Percentiles rank a stretch among this genome's conserved stretches.
Evolutionary conservation across 108 stramenopile genomes (phyloP).

Genomic region (Cyclotella baltica): DNA sequence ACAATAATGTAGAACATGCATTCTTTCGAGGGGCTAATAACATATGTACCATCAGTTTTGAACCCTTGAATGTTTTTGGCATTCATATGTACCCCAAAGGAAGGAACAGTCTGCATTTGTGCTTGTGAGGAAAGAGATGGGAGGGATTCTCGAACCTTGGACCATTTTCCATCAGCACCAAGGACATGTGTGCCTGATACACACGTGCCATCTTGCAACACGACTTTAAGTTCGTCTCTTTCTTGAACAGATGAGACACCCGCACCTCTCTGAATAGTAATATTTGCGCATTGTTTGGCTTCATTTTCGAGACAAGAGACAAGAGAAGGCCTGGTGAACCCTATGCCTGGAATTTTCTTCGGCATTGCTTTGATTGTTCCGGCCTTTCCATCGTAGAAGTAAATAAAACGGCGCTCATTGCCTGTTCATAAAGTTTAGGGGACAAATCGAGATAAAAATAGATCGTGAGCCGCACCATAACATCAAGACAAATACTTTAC

Average conservation of each 20-base stretch:
- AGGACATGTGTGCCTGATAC: constrained; percentile 10
- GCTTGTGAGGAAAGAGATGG: constrained; percentile 4
- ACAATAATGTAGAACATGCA: constrained; percentile 24
- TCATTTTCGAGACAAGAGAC: background rate
- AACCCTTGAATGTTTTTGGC: background rate
- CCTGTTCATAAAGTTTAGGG: too few relatives aligned
- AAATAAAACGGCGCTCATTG: background rate
- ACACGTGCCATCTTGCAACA: constrained; percentile 7
- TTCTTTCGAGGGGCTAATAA: constrained; percentile 22
- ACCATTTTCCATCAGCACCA: constrained; percentile 28
- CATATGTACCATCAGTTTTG: background rate
- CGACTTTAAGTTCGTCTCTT: background rate
- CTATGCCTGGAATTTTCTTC: constrained; percentile 15
- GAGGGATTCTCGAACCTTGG: background rate
- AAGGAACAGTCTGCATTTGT: background rate
- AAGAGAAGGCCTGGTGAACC: constrained; percentile 6
- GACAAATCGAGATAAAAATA: too few relatives aligned
- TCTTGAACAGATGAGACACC: background rate
- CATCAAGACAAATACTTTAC: too few relatives aligned
- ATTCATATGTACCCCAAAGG: constrained; percentile 25
- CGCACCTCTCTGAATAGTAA: background rate
- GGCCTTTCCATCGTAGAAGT: constrained; percentile 14
- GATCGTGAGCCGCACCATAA: too few relatives aligned
- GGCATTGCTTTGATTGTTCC: constrained; percentile 11
- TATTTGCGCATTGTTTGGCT: background rate